Percentiles rank a stretch among this genome's conserved stretches.
Evolutionary conservation across 2,329 filamentous ascomycete species (phyloP).

Genomic region (Rhinocladiella mackenziei): DNA sequence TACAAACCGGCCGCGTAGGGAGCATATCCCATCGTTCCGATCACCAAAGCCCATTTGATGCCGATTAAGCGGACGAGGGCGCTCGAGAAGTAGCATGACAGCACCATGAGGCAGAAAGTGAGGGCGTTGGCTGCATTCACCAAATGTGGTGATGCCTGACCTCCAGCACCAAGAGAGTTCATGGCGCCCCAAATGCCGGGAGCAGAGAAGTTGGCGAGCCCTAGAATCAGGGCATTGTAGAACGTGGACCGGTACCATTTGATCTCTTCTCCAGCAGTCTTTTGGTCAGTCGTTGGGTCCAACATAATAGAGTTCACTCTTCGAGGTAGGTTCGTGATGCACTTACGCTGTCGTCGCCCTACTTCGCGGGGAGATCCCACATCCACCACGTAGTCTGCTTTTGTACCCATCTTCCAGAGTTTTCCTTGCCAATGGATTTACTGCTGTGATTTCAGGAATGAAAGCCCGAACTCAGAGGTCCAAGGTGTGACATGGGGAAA

Average conservation of each 20-base stretch:
- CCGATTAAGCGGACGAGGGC: constrained; percentile 63
- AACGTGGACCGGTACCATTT: constrained; percentile 67
- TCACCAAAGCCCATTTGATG: constrained; percentile 66
- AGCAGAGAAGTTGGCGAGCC: constrained; percentile 53
- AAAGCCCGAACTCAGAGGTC: no score
- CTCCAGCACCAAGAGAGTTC: constrained; percentile 64
- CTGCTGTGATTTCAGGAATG: no score
- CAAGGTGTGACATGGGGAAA: no score
- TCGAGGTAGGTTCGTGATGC: neutral
- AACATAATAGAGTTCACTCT: neutral
- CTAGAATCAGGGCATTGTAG: constrained; percentile 68
- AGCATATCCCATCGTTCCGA: constrained; percentile 69
- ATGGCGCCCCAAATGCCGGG: constrained; percentile 49
- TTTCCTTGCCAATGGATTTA: no score
- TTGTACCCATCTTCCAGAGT: no score
- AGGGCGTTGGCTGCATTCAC: constrained; percentile 68
- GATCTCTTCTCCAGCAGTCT: no score
- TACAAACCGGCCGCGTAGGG: constrained; percentile 69
- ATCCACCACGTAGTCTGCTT: no score
- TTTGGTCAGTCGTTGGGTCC: no score
- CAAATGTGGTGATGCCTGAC: constrained; percentile 59
- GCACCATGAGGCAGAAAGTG: constrained; percentile 68
- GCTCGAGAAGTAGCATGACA: constrained; percentile 64
- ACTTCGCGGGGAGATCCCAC: no score
- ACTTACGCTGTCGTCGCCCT: no score